Evolutionary conservation across 495 filamentous ascomycete species (phyloP), one percentile per base, ranked within the genome.

Genomic region (Terfezia boudieri): DNA sequence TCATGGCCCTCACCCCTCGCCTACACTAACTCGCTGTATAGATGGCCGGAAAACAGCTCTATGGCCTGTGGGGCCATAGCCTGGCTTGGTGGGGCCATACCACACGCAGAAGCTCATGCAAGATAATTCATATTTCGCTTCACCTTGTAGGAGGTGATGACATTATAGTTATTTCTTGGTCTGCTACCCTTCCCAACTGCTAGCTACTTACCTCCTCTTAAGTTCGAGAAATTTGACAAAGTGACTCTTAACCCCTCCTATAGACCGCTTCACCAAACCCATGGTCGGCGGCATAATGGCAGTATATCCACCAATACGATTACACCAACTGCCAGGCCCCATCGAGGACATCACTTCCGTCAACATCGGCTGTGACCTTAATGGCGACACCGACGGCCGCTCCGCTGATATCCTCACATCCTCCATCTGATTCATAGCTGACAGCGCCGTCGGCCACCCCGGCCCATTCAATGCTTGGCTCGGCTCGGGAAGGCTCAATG

Each of bases 401-500:
- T n/a, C 4, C 49, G 5, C 22, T 12, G 49, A 51, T 7, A 11
- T 26, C 0, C n/a, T 51, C 22, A 26, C 14, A 20, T 20, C 20
- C 49, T 1, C 12, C 49, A 11, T 53, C 1, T 46, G 54, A 43
- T 56, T 56, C 54, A 8, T 32, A 0, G 54, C 48, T 41, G 54
- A 56, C 22, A 23, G 14, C 61, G 12, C 58, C 12, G 55, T 63
- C 35, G 36, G 38, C 37, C 59, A 61, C 49, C 60, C 60, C 32
- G 59, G 60, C 32, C 50, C 52, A 35, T 61, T 55, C 22, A 23
- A 17, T 35, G 9, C 46, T 16, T 58, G 49, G 35, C 60, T 65
- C 60, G 49, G 35, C 60, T 65, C 60, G 62, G 63, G 43, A 67
- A 64, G 35, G 61, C 62, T n/a, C 56, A 60, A 9, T 36, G 56